These are phyloP conservation scores for Staphylotrichum longicolle DNA, from an alignment of 495 filamentous ascomycete genomes.

Conservation along the genomic window DNA sequence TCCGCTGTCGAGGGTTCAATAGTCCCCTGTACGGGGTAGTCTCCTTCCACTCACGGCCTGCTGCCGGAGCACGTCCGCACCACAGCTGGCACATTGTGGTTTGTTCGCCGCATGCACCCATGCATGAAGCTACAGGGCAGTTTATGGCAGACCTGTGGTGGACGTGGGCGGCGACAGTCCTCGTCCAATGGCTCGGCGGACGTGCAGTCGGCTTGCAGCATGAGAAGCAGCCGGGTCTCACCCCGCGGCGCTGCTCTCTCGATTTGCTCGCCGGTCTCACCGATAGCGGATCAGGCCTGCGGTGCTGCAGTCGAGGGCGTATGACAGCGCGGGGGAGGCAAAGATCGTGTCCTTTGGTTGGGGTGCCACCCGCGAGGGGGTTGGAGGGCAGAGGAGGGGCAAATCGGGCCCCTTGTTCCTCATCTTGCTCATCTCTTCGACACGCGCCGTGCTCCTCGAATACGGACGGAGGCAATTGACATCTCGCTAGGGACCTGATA, in stretches of 20 bases:
- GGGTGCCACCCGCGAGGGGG: background rate
- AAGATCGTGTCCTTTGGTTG: background rate
- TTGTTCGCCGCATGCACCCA: constrained; percentile 18
- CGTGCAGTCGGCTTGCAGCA: constrained; percentile 6
- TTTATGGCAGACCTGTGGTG: background rate
- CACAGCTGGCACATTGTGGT: constrained; percentile 15
- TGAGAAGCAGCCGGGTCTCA: constrained; percentile 1
- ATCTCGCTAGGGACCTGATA: background rate
- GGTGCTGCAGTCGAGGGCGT: constrained; percentile 2
- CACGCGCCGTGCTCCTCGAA: background rate
- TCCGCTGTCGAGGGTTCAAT: background rate
- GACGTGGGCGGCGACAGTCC: constrained; percentile 5
- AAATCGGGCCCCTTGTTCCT: too few relatives aligned
- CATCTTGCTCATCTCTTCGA: background rate
- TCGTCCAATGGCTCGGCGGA: constrained; percentile 12
- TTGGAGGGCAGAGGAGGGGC: background rate
- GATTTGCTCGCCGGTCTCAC: background rate
- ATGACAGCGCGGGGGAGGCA: constrained; percentile 2
- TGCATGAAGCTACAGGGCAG: constrained; percentile 5
- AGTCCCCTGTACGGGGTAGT: constrained; percentile 1
- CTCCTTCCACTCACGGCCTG: background rate
- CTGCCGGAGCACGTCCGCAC: background rate
- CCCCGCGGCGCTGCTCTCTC: background rate
- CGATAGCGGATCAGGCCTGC: constrained; percentile 1
- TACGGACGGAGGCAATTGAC: constrained; percentile 14